Evolutionary conservation across 179 eudicot species (phyloP).

Genomic region (Vitellaria paradoxa): DNA sequence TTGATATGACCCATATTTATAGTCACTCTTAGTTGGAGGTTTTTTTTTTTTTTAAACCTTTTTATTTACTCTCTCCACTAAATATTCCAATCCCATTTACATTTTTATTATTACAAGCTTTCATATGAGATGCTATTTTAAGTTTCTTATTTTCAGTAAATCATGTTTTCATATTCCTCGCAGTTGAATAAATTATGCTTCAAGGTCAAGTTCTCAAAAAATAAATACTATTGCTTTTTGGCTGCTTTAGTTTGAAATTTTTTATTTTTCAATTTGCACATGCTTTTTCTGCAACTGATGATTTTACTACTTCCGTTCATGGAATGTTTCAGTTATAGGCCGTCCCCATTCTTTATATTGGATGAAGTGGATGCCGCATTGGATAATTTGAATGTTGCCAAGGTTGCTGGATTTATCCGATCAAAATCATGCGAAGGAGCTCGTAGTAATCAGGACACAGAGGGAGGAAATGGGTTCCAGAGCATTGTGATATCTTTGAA

Average conservation of each 20-base stretch:
- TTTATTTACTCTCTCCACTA: background rate
- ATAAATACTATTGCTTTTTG: background rate
- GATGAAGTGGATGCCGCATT: constrained; percentile 99
- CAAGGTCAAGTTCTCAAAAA: background rate
- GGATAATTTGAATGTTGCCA: constrained; percentile 95
- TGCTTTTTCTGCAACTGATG: constrained; percentile 9
- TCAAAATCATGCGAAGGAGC: constrained; percentile 88
- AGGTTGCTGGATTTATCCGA: constrained; percentile 95
- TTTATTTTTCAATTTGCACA: background rate
- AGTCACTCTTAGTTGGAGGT: background rate
- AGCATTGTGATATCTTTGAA: constrained; percentile 97
- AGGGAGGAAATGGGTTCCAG: constrained; percentile 78
- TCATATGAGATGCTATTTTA: background rate
- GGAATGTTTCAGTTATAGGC: constrained; percentile 68
- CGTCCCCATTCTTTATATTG: constrained; percentile 96
- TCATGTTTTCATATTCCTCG: background rate
- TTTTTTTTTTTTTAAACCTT: background rate
- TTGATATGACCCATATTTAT: background rate
- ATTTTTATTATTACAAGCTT: background rate
- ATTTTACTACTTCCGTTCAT: background rate
- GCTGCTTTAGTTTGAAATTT: too few relatives aligned
- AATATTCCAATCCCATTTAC: background rate
- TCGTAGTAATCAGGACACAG: constrained; percentile 43
- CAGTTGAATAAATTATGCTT: background rate
- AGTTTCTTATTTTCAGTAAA: background rate